These are phyloP conservation scores for Ustilago esculenta DNA, from an alignment of 1,284 basidiomycete genomes.

Conservation along the genomic window DNA sequence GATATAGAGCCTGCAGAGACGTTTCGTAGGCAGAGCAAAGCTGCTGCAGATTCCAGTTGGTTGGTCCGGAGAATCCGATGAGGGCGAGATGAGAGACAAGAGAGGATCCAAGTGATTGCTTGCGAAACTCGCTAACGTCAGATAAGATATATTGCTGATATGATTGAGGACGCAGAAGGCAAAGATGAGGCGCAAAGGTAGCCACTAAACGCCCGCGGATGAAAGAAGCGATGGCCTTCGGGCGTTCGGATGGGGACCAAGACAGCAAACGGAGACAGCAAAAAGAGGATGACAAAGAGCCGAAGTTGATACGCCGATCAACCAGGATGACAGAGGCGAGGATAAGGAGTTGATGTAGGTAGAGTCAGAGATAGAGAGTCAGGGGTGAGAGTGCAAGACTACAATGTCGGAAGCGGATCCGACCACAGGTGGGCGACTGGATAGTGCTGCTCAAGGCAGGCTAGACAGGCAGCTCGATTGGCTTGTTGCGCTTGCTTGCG, in stretches of 20 bases:
- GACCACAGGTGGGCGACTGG: neutral
- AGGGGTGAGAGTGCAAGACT: neutral
- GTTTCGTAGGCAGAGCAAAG: neutral
- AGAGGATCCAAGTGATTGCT: no score
- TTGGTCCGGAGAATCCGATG: neutral
- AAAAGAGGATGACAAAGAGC: neutral
- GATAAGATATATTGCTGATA: no score
- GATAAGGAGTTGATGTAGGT: neutral
- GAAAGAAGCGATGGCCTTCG: no score
- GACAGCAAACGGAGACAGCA: neutral
- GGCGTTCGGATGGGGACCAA: neutral
- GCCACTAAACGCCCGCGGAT: no score
- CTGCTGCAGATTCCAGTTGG: neutral
- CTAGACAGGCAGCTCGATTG: neutral
- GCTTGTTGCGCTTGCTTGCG: slow-evolving; percentile 6
- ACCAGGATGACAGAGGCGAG: neutral
- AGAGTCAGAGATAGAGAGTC: neutral
- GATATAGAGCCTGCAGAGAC: no score
- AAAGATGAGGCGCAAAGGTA: neutral
- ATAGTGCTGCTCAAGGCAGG: no score
- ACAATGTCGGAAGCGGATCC: slow-evolving; percentile 14
- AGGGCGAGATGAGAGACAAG: neutral
- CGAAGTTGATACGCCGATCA: neutral
- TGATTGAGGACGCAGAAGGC: no score
- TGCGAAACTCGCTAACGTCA: no score